Conservation (phyloP, 805 yeast species). For the Brettanomyces custersianus region DNA sequence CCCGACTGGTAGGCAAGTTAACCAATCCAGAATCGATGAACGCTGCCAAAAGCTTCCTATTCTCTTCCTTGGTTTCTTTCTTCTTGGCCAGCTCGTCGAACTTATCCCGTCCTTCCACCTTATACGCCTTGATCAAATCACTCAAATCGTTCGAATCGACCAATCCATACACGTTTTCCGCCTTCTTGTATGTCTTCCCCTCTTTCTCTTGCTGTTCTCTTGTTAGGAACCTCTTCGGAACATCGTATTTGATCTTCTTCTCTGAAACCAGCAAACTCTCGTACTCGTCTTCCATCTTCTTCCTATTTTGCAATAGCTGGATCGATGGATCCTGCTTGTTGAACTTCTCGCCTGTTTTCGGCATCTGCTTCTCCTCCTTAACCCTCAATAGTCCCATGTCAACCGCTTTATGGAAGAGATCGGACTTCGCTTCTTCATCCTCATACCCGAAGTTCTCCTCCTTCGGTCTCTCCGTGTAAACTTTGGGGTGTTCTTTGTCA, state of each 20-base stretch:
- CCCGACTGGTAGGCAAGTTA: slow-evolving; percentile 17
- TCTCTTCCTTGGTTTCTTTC: slow-evolving; percentile 9
- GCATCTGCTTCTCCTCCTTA: slow-evolving; percentile 7
- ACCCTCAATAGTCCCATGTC: slow-evolving; percentile 17
- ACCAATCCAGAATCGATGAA: slow-evolving; percentile 14
- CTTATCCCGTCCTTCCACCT: slow-evolving; percentile 5
- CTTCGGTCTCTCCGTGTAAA: slow-evolving; percentile 13
- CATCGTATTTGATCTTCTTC: slow-evolving; percentile 5
- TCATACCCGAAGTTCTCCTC: slow-evolving; percentile 8
- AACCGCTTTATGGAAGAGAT: slow-evolving; percentile 15
- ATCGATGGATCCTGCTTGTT: slow-evolving; percentile 17
- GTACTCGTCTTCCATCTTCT: slow-evolving; percentile 13
- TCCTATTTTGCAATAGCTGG: slow-evolving; percentile 16
- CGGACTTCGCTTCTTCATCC: slow-evolving; percentile 3
- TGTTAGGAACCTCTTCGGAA: slow-evolving; percentile 13
- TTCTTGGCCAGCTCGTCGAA: slow-evolving; percentile 4
- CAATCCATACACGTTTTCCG: slow-evolving; percentile 7
- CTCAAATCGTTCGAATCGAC: slow-evolving; percentile 12
- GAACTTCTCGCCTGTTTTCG: neutral
- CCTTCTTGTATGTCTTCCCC: slow-evolving; percentile 6
- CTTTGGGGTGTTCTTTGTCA: slow-evolving; percentile 3
- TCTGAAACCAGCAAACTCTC: slow-evolving; percentile 10
- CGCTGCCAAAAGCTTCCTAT: slow-evolving; percentile 9
- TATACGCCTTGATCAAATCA: slow-evolving; percentile 16
- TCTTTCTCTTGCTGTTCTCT: slow-evolving; percentile 6